phyloP scores from a whole-genome alignment of 257 asterid genomes.

The Anisodus tanguticus region DNA sequence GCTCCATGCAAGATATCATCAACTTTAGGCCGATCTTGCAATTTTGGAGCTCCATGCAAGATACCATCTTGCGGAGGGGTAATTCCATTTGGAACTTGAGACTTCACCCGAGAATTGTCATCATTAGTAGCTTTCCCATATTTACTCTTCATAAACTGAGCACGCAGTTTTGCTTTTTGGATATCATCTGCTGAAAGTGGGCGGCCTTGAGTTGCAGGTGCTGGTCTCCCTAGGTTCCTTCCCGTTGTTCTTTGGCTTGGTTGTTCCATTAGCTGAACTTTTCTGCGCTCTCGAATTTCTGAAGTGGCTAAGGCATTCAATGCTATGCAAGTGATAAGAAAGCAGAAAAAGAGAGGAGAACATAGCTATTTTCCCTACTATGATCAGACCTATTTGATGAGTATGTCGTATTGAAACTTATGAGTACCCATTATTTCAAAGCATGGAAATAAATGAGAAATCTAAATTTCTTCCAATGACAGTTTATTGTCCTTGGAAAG shows the following conservation, averaged over 20 bases:
- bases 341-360: conserved; percentile 29
- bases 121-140: conserved; percentile 59
- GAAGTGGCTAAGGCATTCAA: conserved; percentile 60
- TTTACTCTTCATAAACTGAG: conserved; percentile 80
- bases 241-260: conserved; percentile 71
- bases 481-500: not conserved
- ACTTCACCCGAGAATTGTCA: conserved; percentile 46
- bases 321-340: conserved; percentile 16
- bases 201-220: conserved; percentile 70
- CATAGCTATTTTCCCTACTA: not conserved
- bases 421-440: not conserved
- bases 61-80: conserved; percentile 46
- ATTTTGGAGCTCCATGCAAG: conserved; percentile 42
- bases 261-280: conserved; percentile 89
- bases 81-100: conserved; percentile 56
- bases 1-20: not conserved
- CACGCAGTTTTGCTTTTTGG: conserved; percentile 98
- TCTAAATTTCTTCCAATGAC: not conserved
- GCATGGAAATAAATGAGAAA: not conserved
- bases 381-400: not conserved
- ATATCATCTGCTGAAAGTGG: conserved; percentile 99
- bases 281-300: conserved; percentile 85
- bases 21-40: conserved; percentile 31
- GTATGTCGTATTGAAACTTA: not conserved
- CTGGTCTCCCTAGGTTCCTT: conserved; percentile 66